Evolutionary conservation across 768 basidiomycete species (phyloP).

Genomic region (Phylloporus scabripes): DNA sequence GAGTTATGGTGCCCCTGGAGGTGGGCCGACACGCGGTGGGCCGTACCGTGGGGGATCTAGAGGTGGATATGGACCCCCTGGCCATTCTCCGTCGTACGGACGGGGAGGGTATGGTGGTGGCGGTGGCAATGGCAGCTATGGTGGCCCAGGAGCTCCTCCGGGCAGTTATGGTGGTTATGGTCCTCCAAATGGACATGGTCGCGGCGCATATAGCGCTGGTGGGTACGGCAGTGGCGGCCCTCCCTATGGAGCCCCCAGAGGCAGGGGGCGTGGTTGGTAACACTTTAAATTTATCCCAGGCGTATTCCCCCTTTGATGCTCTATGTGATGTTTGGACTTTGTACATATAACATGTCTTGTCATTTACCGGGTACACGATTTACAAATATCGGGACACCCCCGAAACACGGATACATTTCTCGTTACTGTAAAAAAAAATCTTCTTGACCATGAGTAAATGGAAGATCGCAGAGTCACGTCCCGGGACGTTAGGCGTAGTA

Average conservation of each 20-base stretch:
- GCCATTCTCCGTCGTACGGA: constrained; percentile 20
- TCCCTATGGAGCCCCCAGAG: constrained; percentile 32
- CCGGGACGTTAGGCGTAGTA: constrained; percentile 20
- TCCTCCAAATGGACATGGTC: constrained; percentile 23
- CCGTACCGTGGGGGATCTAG: constrained; percentile 23
- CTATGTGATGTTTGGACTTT: not conserved
- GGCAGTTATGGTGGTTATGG: constrained; percentile 34
- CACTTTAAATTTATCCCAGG: constrained; percentile 26
- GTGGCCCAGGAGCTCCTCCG: constrained; percentile 14
- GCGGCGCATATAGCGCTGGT: constrained; percentile 35
- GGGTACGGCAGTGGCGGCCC: constrained; percentile 26
- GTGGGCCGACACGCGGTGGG: constrained; percentile 24
- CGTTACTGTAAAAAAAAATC: not conserved
- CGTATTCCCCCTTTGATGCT: constrained; percentile 14
- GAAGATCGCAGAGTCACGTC: not conserved
- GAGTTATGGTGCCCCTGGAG: constrained; percentile 29
- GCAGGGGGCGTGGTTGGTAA: constrained; percentile 47
- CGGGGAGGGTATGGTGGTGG: constrained; percentile 25
- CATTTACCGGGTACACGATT: constrained; percentile 13
- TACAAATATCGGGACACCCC: not conserved
- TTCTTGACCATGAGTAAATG: not conserved
- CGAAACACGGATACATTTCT: not conserved
- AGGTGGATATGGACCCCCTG: constrained; percentile 20
- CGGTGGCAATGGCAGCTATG: constrained; percentile 1
- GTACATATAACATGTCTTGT: constrained; percentile 5